Evolutionary conservation across 1,284 basidiomycete genomes (phyloP).

Genomic region (Cryptococcus sp.): DNA sequence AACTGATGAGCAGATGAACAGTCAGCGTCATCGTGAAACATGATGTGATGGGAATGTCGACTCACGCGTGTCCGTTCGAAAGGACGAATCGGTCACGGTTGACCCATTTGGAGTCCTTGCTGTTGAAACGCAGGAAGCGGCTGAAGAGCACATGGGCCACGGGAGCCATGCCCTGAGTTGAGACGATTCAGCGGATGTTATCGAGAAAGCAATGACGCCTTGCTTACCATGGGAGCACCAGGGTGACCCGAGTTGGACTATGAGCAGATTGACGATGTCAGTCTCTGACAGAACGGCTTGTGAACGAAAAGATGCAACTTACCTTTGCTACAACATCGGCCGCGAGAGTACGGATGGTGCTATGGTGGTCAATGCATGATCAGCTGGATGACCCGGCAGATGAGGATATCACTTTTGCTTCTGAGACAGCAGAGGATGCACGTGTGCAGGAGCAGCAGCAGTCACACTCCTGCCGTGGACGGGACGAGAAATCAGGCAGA

Average conservation of each 20-base stretch:
- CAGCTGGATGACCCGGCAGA: not conserved
- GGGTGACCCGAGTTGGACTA: slow-evolving; percentile 93
- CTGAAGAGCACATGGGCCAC: slow-evolving; percentile 84
- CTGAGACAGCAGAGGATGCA: not conserved
- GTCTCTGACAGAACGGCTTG: slow-evolving; percentile 55
- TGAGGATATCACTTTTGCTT: not conserved
- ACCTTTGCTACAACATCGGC: slow-evolving; percentile 57
- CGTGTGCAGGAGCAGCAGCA: not conserved
- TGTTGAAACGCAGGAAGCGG: slow-evolving; percentile 78
- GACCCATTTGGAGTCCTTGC: slow-evolving; percentile 86
- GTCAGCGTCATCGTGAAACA: not conserved
- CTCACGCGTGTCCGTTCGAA: slow-evolving; percentile 56
- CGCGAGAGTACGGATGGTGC: slow-evolving; percentile 56
- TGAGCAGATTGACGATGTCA: slow-evolving; percentile 28
- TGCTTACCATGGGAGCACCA: slow-evolving; percentile 76
- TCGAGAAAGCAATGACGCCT: not conserved
- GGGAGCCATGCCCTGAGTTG: slow-evolving; percentile 69
- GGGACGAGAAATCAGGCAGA: not conserved
- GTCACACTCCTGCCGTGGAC: not conserved
- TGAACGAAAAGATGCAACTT: slow-evolving; percentile 60
- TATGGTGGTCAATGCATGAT: slow-evolving; percentile 13
- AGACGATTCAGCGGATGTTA: not conserved
- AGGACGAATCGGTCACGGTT: slow-evolving; percentile 70
- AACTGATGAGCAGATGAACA: slow-evolving; percentile 57
- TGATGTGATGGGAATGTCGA: slow-evolving; percentile 1